phyloP scores from a whole-genome alignment of 768 basidiomycete genomes.

The Inosperma sp. region DNA sequence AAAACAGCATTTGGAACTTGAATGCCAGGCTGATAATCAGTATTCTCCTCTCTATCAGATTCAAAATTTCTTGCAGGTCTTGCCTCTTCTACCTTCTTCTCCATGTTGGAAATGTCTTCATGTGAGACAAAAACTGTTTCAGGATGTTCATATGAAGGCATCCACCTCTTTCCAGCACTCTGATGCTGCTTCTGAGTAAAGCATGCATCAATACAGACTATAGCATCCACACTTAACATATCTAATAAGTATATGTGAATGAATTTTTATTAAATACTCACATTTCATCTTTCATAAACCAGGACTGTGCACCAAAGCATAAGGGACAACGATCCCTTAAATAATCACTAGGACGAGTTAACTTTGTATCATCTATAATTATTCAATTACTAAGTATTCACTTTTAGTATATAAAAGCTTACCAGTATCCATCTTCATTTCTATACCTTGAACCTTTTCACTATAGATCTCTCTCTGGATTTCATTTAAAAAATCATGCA shows the following conservation, averaged over 20 bases:
- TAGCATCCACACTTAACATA: constrained; percentile 19
- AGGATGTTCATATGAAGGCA: constrained; percentile 20
- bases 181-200: constrained; percentile 31
- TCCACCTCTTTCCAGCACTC: constrained; percentile 8
- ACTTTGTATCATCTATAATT: neutral
- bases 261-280: constrained; percentile 6
- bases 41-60: neutral
- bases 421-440: neutral
- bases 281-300: constrained; percentile 10
- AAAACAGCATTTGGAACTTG: constrained; percentile 27
- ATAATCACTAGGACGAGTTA: constrained; percentile 13
- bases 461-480: neutral
- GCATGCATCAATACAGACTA: constrained; percentile 31
- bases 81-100: constrained; percentile 14
- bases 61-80: constrained; percentile 2
- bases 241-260: neutral
- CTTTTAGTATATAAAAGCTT: neutral
- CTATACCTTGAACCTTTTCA: neutral
- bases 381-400: neutral
- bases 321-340: constrained; percentile 9
- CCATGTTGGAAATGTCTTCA: constrained; percentile 18
- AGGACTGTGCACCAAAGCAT: constrained; percentile 12
- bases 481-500: constrained; percentile 5
- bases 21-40: constrained; percentile 21
- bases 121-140: constrained; percentile 20